Evolutionary conservation across 805 yeast species (phyloP).

Genomic region (Suhomyces sp.): DNA sequence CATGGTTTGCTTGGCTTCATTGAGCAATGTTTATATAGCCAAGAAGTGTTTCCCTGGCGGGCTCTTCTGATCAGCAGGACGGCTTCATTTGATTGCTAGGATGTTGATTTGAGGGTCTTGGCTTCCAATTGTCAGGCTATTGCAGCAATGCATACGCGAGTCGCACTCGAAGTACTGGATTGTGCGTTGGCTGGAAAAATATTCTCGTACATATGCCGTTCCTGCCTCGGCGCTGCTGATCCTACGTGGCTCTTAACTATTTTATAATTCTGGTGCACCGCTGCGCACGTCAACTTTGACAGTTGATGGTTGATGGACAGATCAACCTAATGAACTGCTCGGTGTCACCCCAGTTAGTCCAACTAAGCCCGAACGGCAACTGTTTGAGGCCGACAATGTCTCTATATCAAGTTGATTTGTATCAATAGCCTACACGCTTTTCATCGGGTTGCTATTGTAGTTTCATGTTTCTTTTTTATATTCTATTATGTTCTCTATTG

Average conservation of each 20-base stretch:
- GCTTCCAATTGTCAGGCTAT: not conserved
- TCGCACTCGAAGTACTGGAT: not conserved
- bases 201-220: not conserved
- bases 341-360: not conserved
- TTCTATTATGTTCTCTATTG: not conserved
- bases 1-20: not conserved
- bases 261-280: not conserved
- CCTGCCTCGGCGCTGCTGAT: not conserved
- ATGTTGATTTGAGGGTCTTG: not conserved
- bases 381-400: not conserved
- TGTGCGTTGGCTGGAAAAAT: not conserved
- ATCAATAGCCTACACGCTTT: not conserved
- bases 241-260: not conserved
- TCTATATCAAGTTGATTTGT: not conserved
- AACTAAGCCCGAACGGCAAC: not conserved
- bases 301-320: not conserved
- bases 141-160: not conserved
- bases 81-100: not conserved
- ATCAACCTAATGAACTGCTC: not conserved
- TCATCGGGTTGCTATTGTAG: not conserved
- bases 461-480: not conserved
- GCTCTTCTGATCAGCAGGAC: too few relatives aligned
- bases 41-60: not conserved
- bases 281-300: not conserved
- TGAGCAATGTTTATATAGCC: not conserved